Evolutionary conservation across 345 rosid genomes (phyloP), one percentile per base, ranked within the genome.

Genomic region (Linum tenue): DNA sequence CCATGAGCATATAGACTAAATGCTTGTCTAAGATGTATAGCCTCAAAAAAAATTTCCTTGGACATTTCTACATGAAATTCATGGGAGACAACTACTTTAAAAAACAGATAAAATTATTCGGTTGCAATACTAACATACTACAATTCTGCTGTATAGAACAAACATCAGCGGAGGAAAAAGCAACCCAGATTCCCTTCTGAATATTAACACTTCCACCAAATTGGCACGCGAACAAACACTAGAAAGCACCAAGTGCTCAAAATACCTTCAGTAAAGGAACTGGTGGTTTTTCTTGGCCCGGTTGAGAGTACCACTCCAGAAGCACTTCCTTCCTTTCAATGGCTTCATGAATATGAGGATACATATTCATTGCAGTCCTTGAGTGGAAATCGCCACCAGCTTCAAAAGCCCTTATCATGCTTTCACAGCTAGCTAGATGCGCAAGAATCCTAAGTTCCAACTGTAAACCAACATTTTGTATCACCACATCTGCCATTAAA

Each of bases 311-410:
- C 97, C 97, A 94, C 70, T 94, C 99, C 48, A 94, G 97, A 80
- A 94, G 69, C 55, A 94, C 97, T 81, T 85, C 66, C 44, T 79
- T 70, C 9, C 72, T 80, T 69, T 86, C 95, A 60, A 90, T 70
- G 6, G 99, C 96, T 67, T 94, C 84, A 68, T 79, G 89, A 65
- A 90, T 84, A 82, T 90, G 90, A 2, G 84, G 86, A 75, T 94
- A 94, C 99, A 94, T 94, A 81, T 94, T 90, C 91, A 94, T 75
- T 65, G 99, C 97, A 37, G 97, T 90, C 78, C 99, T 88, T 43
- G 99, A 94, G 76, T 90, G 99, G 69, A 90, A 90, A 76, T 94
- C 99, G 63, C 99, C 99, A 37, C 99, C 97, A 63, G 97, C 99
- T 80, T 83, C 69, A 73, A 94, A 94, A 68, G 99, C 99, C 67